These are phyloP conservation scores for Rauvolfia tetraphylla DNA, from an alignment of 257 asterid genomes.

Conservation along the genomic window DNA sequence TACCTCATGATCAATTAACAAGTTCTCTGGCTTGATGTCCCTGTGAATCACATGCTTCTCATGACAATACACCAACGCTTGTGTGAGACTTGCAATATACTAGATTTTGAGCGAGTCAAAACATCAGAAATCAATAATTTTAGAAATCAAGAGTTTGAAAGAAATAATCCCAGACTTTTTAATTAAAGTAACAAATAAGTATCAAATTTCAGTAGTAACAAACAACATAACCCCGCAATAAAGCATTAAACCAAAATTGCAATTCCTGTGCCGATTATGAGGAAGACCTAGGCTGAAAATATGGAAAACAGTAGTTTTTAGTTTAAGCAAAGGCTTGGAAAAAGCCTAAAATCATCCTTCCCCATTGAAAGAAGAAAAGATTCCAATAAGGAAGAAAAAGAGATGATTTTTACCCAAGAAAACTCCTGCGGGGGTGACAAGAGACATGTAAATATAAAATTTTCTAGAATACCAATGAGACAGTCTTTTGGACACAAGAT, in stretches of 20 bases:
- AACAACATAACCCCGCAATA: background rate
- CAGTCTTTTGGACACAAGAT: background rate
- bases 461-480: too few relatives aligned
- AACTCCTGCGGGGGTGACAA: background rate
- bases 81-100: conserved; percentile 83
- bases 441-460: background rate
- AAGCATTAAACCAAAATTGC: background rate
- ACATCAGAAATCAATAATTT: background rate
- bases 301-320: background rate
- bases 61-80: conserved; percentile 86
- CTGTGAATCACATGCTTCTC: conserved; percentile 93
- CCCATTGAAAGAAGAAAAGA: background rate
- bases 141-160: background rate
- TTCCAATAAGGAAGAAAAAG: background rate
- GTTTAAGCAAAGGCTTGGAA: background rate
- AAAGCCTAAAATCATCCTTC: background rate
- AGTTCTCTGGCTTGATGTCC: conserved; percentile 96
- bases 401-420: background rate
- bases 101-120: conserved; percentile 17
- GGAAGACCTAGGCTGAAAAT: background rate
- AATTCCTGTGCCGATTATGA: background rate
- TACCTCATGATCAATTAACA: conserved; percentile 97
- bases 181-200: background rate
- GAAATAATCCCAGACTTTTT: background rate
- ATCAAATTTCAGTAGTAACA: background rate